Base-by-base conservation (phyloP, 768 basidiomycete genomes). In the Lactifluus rugatus region DNA sequence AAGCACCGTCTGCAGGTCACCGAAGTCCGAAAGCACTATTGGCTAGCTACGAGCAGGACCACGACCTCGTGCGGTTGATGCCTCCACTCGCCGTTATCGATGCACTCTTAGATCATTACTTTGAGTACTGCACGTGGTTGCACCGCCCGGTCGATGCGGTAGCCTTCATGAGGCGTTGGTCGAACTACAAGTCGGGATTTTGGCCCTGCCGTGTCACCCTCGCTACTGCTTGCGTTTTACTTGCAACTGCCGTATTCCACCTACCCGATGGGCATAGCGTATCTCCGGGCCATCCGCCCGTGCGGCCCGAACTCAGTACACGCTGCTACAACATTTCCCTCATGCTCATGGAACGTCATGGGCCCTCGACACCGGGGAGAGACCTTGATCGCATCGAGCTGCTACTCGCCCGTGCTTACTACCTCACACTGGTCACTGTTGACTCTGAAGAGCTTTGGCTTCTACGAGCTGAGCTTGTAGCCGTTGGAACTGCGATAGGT, bases 361-460 rank as follows among this genome's bases (percentile, higher is more conserved):
- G 2, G 82, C 87, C 47, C 17, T 42, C 57, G 8, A 54, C 51
- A 9, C 78, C 5, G 81, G 85, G 67, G 78, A 84, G 84, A 66
- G 79, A 78, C 10, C 73, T 92, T 60, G 88, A 90, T 59, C 79
- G 89, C 7, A 79, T 91, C 48, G 90, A 92, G 66, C 77, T 89
- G 39, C 70, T 85, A 37, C 77, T 92, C 42, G 77, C 85, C 39
- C 76, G 86, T 36, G 78, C 77, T 19, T 86, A 88, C 70, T 91
- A 86, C 67, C 76, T 87, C 60, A 83, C 81, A 0, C 78, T 88
- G 55, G 76, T 79, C 3, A 90, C 89, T 66, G 81, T 80, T 0
- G 86, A 90, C 65, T 81, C 81, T 42, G 89, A 92, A 70, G 87
- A 89, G 68, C 81, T 89, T 25, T 92, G 89, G 89, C 73, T 78